These are phyloP conservation scores for Talaromyces proteolyticus DNA, from an alignment of 495 filamentous ascomycete genomes.

Conservation along the genomic window DNA sequence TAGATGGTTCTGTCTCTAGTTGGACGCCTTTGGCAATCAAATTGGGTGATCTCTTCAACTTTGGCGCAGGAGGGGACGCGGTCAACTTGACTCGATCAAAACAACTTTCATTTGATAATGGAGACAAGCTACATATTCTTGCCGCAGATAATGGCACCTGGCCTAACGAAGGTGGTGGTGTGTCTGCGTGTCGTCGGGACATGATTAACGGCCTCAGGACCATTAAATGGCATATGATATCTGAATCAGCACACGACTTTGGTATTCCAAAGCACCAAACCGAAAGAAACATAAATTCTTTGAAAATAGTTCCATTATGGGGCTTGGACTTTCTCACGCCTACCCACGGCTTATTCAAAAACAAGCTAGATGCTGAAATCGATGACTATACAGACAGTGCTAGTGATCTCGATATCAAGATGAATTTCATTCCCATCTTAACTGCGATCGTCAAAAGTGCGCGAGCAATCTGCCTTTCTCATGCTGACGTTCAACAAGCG, in stretches of 20 bases:
- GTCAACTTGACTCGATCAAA: constrained; percentile 37
- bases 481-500: constrained; percentile 45
- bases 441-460: constrained; percentile 53
- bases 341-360: constrained; percentile 57
- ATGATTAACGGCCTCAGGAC: constrained; percentile 58
- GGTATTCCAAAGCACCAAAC: constrained; percentile 62
- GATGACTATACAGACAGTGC: constrained; percentile 47
- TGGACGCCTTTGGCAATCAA: constrained; percentile 59
- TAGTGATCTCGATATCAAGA: constrained; percentile 48
- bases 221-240: constrained; percentile 62
- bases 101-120: constrained; percentile 42
- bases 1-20: constrained; percentile 52
- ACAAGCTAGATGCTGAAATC: constrained; percentile 56
- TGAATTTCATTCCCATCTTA: constrained; percentile 58
- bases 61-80: constrained; percentile 57
- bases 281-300: constrained; percentile 57
- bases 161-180: constrained; percentile 62
- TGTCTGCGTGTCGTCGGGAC: constrained; percentile 62
- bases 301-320: constrained; percentile 63
- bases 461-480: constrained; percentile 44
- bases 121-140: constrained; percentile 53
- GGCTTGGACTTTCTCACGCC: constrained; percentile 59
- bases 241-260: constrained; percentile 60
- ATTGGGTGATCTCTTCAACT: constrained; percentile 56
- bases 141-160: constrained; percentile 60